phyloP scores from a whole-genome alignment of 352 stramenopile species.

The Phytopythium cucurbitacearum region DNA sequence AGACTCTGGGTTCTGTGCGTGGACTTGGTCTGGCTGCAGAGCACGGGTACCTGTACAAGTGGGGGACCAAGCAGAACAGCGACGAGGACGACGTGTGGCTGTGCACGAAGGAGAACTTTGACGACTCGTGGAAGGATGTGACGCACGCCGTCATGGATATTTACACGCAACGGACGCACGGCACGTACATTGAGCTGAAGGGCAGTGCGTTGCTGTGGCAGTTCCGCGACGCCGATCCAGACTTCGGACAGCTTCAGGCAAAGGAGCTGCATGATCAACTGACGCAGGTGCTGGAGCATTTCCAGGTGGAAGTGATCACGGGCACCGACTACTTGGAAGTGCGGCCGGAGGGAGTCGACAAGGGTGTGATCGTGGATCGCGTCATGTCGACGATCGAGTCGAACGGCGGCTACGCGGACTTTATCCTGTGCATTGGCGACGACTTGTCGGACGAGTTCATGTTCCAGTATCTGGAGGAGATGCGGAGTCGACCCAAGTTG shows the following conservation, averaged over 20 bases:
- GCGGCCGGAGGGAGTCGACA: conserved; percentile 97
- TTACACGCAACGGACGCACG: conserved; percentile 97
- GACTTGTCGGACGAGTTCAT: conserved; percentile 99
- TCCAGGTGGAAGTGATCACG: conserved; percentile 93
- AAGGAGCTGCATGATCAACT: conserved; percentile 98
- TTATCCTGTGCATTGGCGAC: conserved; percentile 97
- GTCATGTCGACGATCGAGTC: conserved; percentile 92
- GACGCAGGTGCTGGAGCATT: conserved; percentile 92
- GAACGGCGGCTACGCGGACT: conserved; percentile 88
- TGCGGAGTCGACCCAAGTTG: conserved; percentile 55
- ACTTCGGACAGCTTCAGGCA: conserved; percentile 98
- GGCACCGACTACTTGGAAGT: conserved; percentile 91
- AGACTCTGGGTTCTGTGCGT: conserved; percentile 91
- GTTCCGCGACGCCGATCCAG: conserved; percentile 98
- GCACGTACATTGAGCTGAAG: conserved; percentile 99
- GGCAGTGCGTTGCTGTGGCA: conserved; percentile 98
- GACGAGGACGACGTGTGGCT: conserved; percentile 66
- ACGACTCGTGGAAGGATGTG: conserved; percentile 97
- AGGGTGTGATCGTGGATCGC: conserved; percentile 96
- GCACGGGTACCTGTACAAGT: conserved; percentile 99
- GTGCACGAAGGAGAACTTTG: conserved; percentile 88
- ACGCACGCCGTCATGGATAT: conserved; percentile 98
- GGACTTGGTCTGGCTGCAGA: conserved; percentile 96
- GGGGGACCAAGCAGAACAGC: conserved; percentile 49
- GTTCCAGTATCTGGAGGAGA: conserved; percentile 88